These are phyloP conservation scores for Euphorbia lathyris DNA, from an alignment of 345 rosid genomes.

Conservation along the genomic window DNA sequence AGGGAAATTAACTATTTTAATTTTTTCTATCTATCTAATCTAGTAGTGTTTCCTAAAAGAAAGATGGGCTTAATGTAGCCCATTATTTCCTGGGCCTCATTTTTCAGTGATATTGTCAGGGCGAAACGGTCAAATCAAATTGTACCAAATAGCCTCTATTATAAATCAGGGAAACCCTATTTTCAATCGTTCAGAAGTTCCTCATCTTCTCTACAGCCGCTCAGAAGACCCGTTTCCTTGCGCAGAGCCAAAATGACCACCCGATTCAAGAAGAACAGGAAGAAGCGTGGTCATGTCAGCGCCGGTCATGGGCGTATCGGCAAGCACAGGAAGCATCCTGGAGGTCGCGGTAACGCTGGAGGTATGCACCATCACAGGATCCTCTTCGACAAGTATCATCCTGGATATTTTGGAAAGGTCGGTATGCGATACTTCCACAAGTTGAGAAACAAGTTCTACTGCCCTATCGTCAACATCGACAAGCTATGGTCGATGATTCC, in stretches of 20 bases:
- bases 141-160: not conserved
- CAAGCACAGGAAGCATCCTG: conserved; percentile 81
- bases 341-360: conserved; percentile 90
- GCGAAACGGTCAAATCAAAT: not conserved
- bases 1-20: too few species aligned
- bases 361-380: conserved; percentile 93
- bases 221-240: not conserved
- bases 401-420: conserved; percentile 83
- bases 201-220: conserved; percentile 2
- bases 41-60: too few species aligned
- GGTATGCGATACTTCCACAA: conserved; percentile 91
- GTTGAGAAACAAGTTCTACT: conserved; percentile 70
- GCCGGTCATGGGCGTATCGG: conserved; percentile 88
- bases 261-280: conserved; percentile 77
- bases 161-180: not conserved
- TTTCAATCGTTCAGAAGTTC: not conserved
- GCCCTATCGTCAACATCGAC: conserved; percentile 81
- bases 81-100: not conserved
- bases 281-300: conserved; percentile 89
- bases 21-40: too few species aligned
- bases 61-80: not conserved
- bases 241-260: conserved; percentile 40
- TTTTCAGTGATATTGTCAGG: not conserved
- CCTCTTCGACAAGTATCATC: conserved; percentile 91
- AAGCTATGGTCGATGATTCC: conserved; percentile 80